A percentile compares a stretch with the other conserved stretches of the same genome.
These are phyloP conservation scores for Epichloe amarillans DNA, from an alignment of 2,329 filamentous ascomycete species.

Conservation along the genomic window DNA sequence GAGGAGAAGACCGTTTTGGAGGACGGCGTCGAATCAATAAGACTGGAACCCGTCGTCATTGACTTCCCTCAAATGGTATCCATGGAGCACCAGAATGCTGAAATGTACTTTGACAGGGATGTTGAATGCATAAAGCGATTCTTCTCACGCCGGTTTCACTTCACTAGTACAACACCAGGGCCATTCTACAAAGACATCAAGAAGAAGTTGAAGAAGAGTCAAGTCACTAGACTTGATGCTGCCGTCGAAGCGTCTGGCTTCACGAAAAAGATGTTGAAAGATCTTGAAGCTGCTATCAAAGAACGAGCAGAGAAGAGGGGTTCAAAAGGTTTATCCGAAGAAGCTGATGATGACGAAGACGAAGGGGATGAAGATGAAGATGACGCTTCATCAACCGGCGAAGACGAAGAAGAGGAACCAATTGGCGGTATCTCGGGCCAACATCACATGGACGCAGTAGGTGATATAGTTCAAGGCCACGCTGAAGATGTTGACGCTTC, in stretches of 20 bases:
- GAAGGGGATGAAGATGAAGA: conserved; percentile 13
- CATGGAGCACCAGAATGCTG: conserved; percentile 82
- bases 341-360: conserved; percentile 14
- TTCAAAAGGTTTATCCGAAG: conserved; percentile 16
- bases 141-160: conserved; percentile 80
- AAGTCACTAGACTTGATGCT: conserved; percentile 63
- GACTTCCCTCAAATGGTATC: conserved; percentile 99
- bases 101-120: conserved; percentile 96
- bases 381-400: background rate
- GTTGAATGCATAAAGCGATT: conserved; percentile 92
- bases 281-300: conserved; percentile 80
- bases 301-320: conserved; percentile 48
- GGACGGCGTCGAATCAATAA: conserved; percentile 28
- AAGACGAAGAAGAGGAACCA: conserved; percentile 5
- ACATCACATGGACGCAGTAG: background rate
- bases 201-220: conserved; percentile 55
- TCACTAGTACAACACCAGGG: conserved; percentile 66
- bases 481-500: background rate
- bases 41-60: conserved; percentile 70
- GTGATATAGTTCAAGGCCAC: background rate
- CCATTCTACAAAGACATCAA: conserved; percentile 78
- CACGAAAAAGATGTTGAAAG: conserved; percentile 92
- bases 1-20: conserved; percentile 42
- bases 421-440: background rate
- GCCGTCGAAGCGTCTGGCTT: conserved; percentile 88